Percentiles rank a stretch among this genome's conserved stretches.
phyloP scores from a whole-genome alignment of 1,284 basidiomycete species.

The Peniophora sp. region DNA sequence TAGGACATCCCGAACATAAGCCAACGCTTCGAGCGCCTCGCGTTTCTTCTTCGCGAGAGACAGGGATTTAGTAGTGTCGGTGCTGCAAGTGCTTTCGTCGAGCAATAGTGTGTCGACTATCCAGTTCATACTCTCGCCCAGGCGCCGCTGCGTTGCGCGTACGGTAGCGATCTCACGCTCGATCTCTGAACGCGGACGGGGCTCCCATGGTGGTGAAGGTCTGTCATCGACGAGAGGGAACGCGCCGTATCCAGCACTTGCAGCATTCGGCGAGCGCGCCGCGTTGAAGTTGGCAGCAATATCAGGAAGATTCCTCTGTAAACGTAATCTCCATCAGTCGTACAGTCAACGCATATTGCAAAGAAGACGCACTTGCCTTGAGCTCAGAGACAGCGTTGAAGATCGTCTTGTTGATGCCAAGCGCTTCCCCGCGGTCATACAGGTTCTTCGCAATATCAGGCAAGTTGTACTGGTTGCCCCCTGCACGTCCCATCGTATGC shows the following conservation, averaged over 20 bases:
- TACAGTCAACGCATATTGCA: neutral
- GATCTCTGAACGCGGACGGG: conserved; percentile 55
- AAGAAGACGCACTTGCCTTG: conserved; percentile 36
- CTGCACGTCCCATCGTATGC: conserved; percentile 15
- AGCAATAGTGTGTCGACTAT: conserved; percentile 61
- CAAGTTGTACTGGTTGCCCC: conserved; percentile 39
- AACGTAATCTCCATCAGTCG: too few relatives aligned
- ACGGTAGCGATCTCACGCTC: conserved; percentile 52
- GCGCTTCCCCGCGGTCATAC: conserved; percentile 66
- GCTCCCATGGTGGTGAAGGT: conserved; percentile 51
- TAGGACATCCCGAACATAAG: conserved; percentile 69
- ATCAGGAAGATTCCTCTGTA: conserved; percentile 78
- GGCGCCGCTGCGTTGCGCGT: conserved; percentile 43
- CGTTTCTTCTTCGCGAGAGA: conserved; percentile 35
- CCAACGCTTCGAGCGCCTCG: conserved; percentile 65
- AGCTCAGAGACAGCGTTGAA: conserved; percentile 72
- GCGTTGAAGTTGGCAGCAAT: conserved; percentile 60
- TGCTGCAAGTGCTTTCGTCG: conserved; percentile 46
- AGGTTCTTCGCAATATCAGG: conserved; percentile 69
- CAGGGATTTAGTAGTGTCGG: conserved; percentile 29
- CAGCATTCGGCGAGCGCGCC: conserved; percentile 35
- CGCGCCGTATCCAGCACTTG: conserved; percentile 33
- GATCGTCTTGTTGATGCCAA: conserved; percentile 74
- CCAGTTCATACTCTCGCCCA: conserved; percentile 64
- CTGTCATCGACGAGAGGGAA: conserved; percentile 63